Percentiles rank a stretch among this genome's conserved stretches.
phyloP scores from a whole-genome alignment of 164 flowering plant genomes.

The Akebia trifoliata region DNA sequence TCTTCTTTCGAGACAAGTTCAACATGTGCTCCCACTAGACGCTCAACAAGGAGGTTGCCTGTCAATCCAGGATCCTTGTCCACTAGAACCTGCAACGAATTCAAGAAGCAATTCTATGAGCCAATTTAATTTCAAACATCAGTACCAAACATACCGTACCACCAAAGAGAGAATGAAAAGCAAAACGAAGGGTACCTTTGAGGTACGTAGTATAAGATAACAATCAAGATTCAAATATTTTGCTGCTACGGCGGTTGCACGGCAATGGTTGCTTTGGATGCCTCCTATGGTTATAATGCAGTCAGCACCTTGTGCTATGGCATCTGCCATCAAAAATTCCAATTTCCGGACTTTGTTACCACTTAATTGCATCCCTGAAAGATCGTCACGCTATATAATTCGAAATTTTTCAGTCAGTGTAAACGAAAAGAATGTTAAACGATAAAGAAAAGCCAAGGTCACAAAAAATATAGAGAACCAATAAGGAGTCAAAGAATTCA shows the following conservation, averaged over 20 bases:
- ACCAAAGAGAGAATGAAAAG: neutral
- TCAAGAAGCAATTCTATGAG: neutral
- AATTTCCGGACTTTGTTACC: constrained; percentile 95
- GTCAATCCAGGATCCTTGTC: constrained; percentile 91
- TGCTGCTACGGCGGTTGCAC: constrained; percentile 98
- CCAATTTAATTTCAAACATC: neutral
- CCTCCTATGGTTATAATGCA: constrained; percentile 91
- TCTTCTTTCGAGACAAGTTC: constrained; percentile 95
- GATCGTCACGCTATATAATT: constrained; percentile 78
- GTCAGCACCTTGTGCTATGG: constrained; percentile 78
- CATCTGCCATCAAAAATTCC: constrained; percentile 97
- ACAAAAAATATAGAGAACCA: too few relatives aligned
- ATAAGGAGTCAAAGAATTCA: too few relatives aligned
- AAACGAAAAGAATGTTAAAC: constrained; percentile 6
- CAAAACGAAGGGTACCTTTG: constrained; percentile 49
- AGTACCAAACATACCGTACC: neutral
- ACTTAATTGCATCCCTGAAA: constrained; percentile 94
- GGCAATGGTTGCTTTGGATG: constrained; percentile 97
- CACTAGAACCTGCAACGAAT: constrained; percentile 53
- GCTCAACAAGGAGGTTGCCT: constrained; percentile 93
- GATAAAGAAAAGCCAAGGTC: neutral
- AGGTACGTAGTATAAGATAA: constrained; percentile 79
- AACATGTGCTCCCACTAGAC: constrained; percentile 84
- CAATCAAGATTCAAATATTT: constrained; percentile 81
- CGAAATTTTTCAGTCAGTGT: constrained; percentile 18